These are phyloP conservation scores for Candida maesae DNA, from an alignment of 805 yeast species.

Conservation along the genomic window DNA sequence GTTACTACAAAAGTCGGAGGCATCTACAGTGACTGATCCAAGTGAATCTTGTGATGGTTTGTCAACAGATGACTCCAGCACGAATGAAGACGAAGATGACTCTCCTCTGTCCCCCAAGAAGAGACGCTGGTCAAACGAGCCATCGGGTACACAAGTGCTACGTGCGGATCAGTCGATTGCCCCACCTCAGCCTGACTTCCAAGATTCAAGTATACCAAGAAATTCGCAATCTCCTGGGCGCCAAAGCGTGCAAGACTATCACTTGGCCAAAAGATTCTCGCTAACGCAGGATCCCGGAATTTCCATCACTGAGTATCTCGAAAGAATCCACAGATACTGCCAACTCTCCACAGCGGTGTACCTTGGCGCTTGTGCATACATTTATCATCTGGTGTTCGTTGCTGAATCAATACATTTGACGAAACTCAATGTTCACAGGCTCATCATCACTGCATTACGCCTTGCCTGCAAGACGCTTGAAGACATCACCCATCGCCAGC, in stretches of 20 bases:
- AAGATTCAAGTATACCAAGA: no score
- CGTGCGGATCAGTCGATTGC: background rate
- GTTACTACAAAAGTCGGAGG: background rate
- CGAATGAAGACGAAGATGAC: slow-evolving; percentile 1
- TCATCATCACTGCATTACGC: slow-evolving; percentile 42
- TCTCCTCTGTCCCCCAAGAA: slow-evolving; percentile 21
- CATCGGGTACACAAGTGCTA: slow-evolving; percentile 1
- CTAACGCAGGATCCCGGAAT: slow-evolving; percentile 24
- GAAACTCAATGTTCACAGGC: slow-evolving; percentile 39
- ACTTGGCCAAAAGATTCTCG: slow-evolving; percentile 23
- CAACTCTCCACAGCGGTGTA: slow-evolving; percentile 29
- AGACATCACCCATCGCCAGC: slow-evolving; percentile 42
- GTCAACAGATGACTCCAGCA: background rate
- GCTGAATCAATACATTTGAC: slow-evolving; percentile 28
- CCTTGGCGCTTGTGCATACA: slow-evolving; percentile 25
- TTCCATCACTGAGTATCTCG: slow-evolving; percentile 24
- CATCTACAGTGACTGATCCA: background rate
- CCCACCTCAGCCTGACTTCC: background rate
- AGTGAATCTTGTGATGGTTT: slow-evolving; percentile 2
- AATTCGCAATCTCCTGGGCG: background rate
- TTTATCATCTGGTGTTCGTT: slow-evolving; percentile 21
- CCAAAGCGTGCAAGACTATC: slow-evolving; percentile 14
- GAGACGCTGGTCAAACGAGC: slow-evolving; percentile 14
- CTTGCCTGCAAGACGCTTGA: slow-evolving; percentile 45
- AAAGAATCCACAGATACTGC: slow-evolving; percentile 28